A percentile compares a stretch with the other conserved stretches of the same genome.
phyloP scores from a whole-genome alignment of 2,329 filamentous ascomycete genomes.

The Aspergillus sp. region DNA sequence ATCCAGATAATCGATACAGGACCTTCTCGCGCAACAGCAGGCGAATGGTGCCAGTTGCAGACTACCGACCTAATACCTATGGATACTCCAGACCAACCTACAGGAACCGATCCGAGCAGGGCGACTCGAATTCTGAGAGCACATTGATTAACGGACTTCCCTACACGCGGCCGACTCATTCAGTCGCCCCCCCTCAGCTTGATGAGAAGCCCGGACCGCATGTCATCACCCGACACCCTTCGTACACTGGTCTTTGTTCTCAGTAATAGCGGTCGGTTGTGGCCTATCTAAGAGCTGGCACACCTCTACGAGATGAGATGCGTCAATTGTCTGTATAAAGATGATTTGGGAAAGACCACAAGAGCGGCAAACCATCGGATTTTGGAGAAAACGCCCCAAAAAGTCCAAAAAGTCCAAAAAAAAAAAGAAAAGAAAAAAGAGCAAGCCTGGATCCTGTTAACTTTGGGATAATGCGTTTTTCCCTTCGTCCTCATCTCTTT shows the following conservation, averaged over 20 bases:
- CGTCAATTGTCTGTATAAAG: background rate
- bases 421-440: background rate
- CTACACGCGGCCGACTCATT: conserved; percentile 36
- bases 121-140: conserved; percentile 25
- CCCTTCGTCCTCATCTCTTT: background rate
- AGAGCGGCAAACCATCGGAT: background rate
- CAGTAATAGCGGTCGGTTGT: conserved; percentile 17
- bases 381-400: background rate
- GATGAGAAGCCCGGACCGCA: conserved; percentile 24
- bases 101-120: conserved; percentile 29
- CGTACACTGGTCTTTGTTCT: conserved; percentile 25
- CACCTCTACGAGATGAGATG: background rate
- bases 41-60: conserved; percentile 26
- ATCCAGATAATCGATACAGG: conserved; percentile 17
- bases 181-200: conserved; percentile 4
- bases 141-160: conserved; percentile 42
- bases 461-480: background rate
- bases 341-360: background rate
- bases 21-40: conserved; percentile 21
- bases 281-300: background rate
- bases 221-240: conserved; percentile 19
- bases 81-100: conserved; percentile 36
- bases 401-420: background rate
- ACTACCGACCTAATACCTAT: conserved; percentile 38
- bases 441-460: conserved; percentile 4